These are phyloP conservation scores for Cymbopogon citratus DNA, from an alignment of 176 grass and related monocot genomes.

Conservation along the genomic window DNA sequence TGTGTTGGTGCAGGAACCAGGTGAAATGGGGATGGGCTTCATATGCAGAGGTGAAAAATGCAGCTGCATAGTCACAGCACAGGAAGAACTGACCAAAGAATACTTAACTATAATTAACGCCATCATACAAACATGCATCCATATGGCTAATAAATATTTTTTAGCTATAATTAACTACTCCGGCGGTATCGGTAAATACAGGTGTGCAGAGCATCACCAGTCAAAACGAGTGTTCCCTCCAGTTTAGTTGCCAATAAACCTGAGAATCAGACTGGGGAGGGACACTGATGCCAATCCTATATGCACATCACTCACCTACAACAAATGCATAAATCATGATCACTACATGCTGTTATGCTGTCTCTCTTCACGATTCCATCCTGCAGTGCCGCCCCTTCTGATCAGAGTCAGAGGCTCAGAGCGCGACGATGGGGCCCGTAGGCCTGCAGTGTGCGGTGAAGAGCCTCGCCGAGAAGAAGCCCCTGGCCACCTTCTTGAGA, in stretches of 20 bases:
- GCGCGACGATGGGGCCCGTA: conserved; percentile 46
- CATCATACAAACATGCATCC: not conserved
- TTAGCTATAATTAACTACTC: not conserved
- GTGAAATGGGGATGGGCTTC: no score
- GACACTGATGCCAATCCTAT: not conserved
- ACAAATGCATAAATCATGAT: conserved; percentile 16
- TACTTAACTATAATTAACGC: not conserved
- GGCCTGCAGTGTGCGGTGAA: conserved; percentile 47
- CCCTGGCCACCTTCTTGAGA: conserved; percentile 62
- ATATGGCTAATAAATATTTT: not conserved
- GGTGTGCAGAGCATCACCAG: not conserved
- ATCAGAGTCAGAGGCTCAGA: conserved; percentile 7
- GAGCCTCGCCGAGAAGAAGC: conserved; percentile 42
- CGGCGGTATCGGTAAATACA: not conserved
- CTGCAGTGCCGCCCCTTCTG: not conserved
- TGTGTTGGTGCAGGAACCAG: no score
- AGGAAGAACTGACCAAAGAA: not conserved
- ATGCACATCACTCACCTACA: conserved; percentile 21
- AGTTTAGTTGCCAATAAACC: no score
- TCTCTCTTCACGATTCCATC: not conserved
- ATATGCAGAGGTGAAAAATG: no score
- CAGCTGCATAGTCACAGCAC: not conserved
- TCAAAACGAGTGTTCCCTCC: not conserved
- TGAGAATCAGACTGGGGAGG: no score
- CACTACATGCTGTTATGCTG: not conserved